Conservation (phyloP, 768 basidiomycete genomes). For the Boletales sp. region DNA sequence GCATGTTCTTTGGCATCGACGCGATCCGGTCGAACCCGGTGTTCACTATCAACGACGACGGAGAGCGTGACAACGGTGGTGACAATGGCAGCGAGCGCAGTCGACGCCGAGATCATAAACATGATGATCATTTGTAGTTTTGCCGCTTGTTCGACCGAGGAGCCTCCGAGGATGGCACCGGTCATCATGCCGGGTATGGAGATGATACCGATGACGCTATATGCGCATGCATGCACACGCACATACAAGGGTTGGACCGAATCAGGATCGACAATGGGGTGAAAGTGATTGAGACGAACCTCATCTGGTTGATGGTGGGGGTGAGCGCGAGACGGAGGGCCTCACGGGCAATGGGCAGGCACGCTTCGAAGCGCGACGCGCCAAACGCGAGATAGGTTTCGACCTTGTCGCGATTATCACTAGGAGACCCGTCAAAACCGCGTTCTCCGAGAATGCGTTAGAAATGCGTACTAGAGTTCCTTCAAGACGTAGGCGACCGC, state of each 20-base stretch:
- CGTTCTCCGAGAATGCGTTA: background rate
- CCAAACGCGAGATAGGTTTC: constrained; percentile 87
- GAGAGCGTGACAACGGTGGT: constrained; percentile 58
- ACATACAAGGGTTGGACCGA: background rate
- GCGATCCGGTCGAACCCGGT: constrained; percentile 62
- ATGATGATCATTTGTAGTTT: constrained; percentile 90
- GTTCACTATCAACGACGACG: constrained; percentile 64
- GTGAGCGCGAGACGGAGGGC: constrained; percentile 77
- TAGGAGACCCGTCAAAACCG: constrained; percentile 21
- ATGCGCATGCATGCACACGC: background rate
- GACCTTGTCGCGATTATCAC: constrained; percentile 81
- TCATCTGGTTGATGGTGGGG: constrained; percentile 86
- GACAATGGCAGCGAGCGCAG: constrained; percentile 65
- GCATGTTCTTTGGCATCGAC: constrained; percentile 39
- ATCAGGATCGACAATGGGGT: background rate
- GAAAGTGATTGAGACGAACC: constrained; percentile 35
- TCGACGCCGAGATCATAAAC: constrained; percentile 86
- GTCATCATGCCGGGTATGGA: constrained; percentile 92
- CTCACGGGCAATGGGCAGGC: constrained; percentile 71
- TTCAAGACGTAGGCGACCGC: constrained; percentile 67
- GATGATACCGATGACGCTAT: constrained; percentile 70
- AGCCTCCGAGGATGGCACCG: constrained; percentile 84
- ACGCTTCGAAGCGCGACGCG: constrained; percentile 80
- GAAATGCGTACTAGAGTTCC: constrained; percentile 60
- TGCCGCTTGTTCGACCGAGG: constrained; percentile 81